Conservation (phyloP, 1,139 yeast species). For the Candida pseudoviswanathii region DNA sequence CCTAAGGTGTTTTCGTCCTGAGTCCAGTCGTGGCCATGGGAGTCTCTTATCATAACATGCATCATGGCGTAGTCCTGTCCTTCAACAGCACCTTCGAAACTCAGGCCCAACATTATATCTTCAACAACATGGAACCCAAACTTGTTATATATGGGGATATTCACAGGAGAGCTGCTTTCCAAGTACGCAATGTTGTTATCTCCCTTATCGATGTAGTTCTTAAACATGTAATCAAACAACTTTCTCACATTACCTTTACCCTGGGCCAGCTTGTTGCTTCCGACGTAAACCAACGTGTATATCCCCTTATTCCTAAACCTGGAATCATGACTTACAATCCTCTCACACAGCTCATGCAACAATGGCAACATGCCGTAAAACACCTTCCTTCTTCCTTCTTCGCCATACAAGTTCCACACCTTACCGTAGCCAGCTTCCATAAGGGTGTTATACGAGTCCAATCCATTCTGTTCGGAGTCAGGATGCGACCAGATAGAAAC, state of each 20-base stretch:
- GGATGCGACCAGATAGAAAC: conserved; percentile 68
- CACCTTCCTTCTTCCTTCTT: conserved; percentile 55
- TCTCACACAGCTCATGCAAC: conserved; percentile 51
- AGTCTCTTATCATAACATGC: conserved; percentile 61
- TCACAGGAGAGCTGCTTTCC: conserved; percentile 56
- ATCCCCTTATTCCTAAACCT: conserved; percentile 42
- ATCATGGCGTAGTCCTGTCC: conserved; percentile 54
- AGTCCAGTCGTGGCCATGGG: conserved; percentile 44
- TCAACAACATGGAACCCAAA: conserved; percentile 57
- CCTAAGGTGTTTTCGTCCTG: conserved; percentile 19
- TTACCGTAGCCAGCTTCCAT: conserved; percentile 60
- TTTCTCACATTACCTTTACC: conserved; percentile 70
- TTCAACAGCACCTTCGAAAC: conserved; percentile 31
- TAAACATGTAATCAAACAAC: conserved; percentile 58
- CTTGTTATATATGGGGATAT: conserved; percentile 58
- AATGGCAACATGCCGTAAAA: conserved; percentile 60
- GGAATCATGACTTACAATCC: conserved; percentile 35
- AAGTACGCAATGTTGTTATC: conserved; percentile 50
- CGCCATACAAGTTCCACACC: conserved; percentile 53
- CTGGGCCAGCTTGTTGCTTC: conserved; percentile 58
- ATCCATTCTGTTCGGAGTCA: conserved; percentile 42
- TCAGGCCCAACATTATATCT: conserved; percentile 52
- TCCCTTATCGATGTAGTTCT: conserved; percentile 49
- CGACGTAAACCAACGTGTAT: conserved; percentile 64
- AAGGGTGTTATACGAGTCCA: conserved; percentile 52